A percentile compares a stretch with the other conserved stretches of the same genome.
These are phyloP conservation scores for Entophlyctis luteolus DNA, from an alignment of 192 early-diverging fungal genomes.

Conservation along the genomic window DNA sequence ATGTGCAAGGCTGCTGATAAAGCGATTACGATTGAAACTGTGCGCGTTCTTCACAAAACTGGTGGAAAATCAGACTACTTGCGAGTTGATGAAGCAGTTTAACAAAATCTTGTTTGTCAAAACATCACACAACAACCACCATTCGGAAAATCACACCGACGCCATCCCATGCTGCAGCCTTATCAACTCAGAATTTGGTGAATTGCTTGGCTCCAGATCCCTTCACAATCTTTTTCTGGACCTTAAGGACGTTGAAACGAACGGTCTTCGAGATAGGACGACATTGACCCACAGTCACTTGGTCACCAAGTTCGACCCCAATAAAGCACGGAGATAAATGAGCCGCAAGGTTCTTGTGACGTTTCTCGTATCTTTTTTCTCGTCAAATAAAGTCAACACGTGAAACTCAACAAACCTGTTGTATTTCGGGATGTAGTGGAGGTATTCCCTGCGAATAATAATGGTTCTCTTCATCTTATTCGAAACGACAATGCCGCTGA, in stretches of 20 bases:
- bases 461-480: conserved; percentile 99
- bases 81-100: too few relatives aligned
- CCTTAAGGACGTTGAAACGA: conserved; percentile 99
- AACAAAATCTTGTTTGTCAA: too few relatives aligned
- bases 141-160: too few relatives aligned
- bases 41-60: conserved; percentile 72
- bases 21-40: conserved; percentile 70
- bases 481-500: conserved; percentile 86
- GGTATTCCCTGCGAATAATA: conserved; percentile 97
- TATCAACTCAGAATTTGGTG: conserved; percentile 82
- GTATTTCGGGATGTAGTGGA: conserved; percentile 99
- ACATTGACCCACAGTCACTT: conserved; percentile 98
- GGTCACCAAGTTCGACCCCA: conserved; percentile 82
- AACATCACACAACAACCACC: too few relatives aligned
- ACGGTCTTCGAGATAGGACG: conserved; percentile 99
- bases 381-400: not conserved
- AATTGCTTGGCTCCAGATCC: conserved; percentile 74
- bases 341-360: conserved; percentile 98
- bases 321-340: conserved; percentile 94
- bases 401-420: conserved; percentile 58
- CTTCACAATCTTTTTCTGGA: conserved; percentile 77
- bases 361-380: conserved; percentile 85
- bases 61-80: conserved; percentile 69
- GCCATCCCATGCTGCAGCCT: too few relatives aligned
- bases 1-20: conserved; percentile 92